A percentile compares a stretch with the other conserved stretches of the same genome.
Conservation (phyloP, 2,329 filamentous ascomycete species). For the Alternaria ventricosa region DNA sequence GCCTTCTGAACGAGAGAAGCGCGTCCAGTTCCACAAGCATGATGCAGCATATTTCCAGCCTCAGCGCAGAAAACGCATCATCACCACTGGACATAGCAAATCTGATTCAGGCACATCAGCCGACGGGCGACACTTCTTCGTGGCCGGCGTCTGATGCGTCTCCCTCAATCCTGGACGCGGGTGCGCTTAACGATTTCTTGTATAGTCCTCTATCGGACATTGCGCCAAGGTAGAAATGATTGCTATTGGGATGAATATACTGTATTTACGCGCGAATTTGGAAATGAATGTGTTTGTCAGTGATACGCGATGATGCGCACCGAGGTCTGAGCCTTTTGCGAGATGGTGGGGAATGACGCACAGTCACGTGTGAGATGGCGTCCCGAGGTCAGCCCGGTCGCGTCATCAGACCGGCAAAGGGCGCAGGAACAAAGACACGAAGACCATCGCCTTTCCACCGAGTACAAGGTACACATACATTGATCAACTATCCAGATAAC, state of each 20-base stretch:
- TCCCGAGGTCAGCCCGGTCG: not conserved
- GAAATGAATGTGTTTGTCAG: not conserved
- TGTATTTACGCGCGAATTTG: not conserved
- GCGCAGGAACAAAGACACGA: not conserved
- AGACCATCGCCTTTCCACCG: not conserved
- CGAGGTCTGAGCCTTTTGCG: not conserved
- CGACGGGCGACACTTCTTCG: not conserved
- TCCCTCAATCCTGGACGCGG: not conserved
- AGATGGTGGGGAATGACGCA: too few species aligned
- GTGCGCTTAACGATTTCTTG: not conserved
- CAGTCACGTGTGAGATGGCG: not conserved
- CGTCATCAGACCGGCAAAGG: not conserved
- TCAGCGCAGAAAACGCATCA: not conserved
- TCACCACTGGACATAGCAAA: not conserved
- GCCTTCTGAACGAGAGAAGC: not conserved
- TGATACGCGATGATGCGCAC: not conserved
- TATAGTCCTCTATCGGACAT: not conserved
- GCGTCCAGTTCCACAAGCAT: not conserved
- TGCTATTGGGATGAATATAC: not conserved
- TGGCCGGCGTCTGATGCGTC: not conserved
- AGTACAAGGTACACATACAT: not conserved
- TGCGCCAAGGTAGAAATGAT: not conserved
- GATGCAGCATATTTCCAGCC: not conserved
- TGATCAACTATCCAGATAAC: not conserved
- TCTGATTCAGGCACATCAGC: not conserved